A percentile compares a stretch with the other conserved stretches of the same genome.
Conservation (phyloP, 495 filamentous ascomycete species). For the Podospora pseudoanserina region DNA sequence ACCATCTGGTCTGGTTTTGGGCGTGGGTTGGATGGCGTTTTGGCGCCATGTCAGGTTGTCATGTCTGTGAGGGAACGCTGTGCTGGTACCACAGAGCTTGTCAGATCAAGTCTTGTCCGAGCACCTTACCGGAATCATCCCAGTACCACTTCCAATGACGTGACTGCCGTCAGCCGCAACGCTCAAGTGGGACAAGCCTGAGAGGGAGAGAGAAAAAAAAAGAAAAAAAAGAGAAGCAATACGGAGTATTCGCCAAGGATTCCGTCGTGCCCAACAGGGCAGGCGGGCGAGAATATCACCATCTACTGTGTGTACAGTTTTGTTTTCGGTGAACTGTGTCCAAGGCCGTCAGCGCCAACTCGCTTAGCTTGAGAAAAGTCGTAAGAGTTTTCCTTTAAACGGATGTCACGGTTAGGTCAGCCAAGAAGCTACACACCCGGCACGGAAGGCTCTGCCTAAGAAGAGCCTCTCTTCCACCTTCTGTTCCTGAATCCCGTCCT, state of each 20-base stretch:
- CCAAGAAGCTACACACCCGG: too few species aligned
- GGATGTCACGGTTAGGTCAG: too few species aligned
- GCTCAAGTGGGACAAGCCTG: background rate
- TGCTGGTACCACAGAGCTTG: background rate
- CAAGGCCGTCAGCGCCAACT: too few species aligned
- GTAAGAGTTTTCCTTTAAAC: background rate
- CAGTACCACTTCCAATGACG: constrained; percentile 1
- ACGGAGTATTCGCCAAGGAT: background rate
- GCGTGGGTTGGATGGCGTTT: background rate
- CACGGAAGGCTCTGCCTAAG: background rate
- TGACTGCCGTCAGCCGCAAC: constrained; percentile 6
- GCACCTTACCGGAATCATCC: background rate
- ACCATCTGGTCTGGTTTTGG: background rate
- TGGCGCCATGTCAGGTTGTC: background rate
- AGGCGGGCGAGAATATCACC: too few species aligned
- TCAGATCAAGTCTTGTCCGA: background rate
- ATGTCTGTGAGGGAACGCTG: background rate
- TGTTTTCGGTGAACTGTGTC: too few species aligned
- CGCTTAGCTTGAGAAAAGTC: too few species aligned
- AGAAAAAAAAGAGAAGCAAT: background rate
- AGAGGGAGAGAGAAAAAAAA: too few species aligned
- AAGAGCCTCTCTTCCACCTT: background rate
- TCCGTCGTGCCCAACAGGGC: background rate
- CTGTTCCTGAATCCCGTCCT: too few species aligned
- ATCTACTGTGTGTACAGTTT: too few species aligned